Evolutionary conservation across 2,329 filamentous ascomycete species (phyloP), one percentile per base, ranked within the genome.

Genomic region (Rhexocercosporidium sp.): DNA sequence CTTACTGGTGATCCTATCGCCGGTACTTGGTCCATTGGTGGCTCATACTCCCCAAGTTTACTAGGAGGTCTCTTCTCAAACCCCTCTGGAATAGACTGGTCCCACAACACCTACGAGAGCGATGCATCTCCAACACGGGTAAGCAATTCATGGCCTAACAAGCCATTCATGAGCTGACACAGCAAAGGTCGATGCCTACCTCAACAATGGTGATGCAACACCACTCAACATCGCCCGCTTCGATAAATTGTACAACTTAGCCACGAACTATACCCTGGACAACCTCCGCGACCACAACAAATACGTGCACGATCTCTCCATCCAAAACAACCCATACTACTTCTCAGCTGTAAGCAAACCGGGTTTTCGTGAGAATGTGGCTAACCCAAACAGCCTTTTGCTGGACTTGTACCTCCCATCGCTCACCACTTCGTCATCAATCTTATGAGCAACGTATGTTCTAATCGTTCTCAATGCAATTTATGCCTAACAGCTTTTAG

Each of bases 271-370:
- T 25, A 66, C 66, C 9, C 51, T 68, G 5, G 63, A 68, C 31
- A 53, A 59, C 20, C 27, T 68, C 27, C 59, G 63, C n/a, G 63
- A 65, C 20, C 66, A 68, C 51, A 63, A 62, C 27, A 65, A 60
- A 29, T 34, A 39, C 12, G 46, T 49, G 12, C 64, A 64, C 41
- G 22, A 62, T 20, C 49, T 51, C 37, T 69, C 67, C 3, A 62
- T 69, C 20, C 8, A 69, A 3, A 66, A 69, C 20, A 87, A 87
- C 72, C 83, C 84, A 0, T 78, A 83, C 53, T 85, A 85, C 73
- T 87, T 83, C 75, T 84, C 83, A 53, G 83, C 83, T 1, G 65
- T 64, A 64, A 34, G 56, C 46, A 9, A 39, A 8, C 31, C 56
- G 37, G 8, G 1, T 12, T 18, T 37, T 8, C 16, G 20, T n/a